Percentiles rank a stretch among this genome's conserved stretches.
These are phyloP conservation scores for Dictyostelium firmibasis DNA, from an alignment of 78 protist species.

Conservation along the genomic window DNA sequence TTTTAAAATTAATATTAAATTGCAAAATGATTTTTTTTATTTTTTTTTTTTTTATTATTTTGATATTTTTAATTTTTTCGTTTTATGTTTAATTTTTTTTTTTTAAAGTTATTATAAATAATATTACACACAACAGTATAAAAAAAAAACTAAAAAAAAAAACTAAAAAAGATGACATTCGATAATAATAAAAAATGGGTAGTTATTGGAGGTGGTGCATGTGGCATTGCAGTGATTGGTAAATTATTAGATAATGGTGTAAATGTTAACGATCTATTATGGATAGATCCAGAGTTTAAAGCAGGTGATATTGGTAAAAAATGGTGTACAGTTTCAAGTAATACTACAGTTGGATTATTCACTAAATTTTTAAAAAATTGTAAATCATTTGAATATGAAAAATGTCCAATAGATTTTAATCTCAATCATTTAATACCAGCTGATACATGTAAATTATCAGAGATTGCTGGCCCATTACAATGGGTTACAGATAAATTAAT, in stretches of 20 bases:
- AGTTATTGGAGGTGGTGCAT: neutral
- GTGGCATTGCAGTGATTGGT: neutral
- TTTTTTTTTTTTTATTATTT: neutral
- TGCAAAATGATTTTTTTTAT: neutral
- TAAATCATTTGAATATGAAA: neutral
- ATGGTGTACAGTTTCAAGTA: conserved; percentile 2
- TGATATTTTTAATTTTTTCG: neutral
- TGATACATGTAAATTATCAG: neutral
- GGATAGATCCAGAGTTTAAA: neutral
- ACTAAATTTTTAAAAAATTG: neutral
- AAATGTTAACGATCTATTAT: neutral
- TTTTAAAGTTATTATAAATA: too few species aligned
- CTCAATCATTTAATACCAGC: neutral
- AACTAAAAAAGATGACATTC: neutral
- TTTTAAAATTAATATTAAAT: neutral
- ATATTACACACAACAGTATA: neutral
- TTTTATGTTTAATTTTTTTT: neutral
- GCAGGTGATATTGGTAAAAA: neutral
- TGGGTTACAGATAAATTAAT: neutral
- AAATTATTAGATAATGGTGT: neutral
- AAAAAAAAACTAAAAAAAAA: too few species aligned
- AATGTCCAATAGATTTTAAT: neutral
- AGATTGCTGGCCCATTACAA: neutral
- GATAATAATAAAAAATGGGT: neutral
- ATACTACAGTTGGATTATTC: neutral